Percentiles rank a stretch among this genome's conserved stretches.
These are phyloP conservation scores for Arthroderma sp. DNA, from an alignment of 2,329 filamentous ascomycete genomes.

Conservation along the genomic window DNA sequence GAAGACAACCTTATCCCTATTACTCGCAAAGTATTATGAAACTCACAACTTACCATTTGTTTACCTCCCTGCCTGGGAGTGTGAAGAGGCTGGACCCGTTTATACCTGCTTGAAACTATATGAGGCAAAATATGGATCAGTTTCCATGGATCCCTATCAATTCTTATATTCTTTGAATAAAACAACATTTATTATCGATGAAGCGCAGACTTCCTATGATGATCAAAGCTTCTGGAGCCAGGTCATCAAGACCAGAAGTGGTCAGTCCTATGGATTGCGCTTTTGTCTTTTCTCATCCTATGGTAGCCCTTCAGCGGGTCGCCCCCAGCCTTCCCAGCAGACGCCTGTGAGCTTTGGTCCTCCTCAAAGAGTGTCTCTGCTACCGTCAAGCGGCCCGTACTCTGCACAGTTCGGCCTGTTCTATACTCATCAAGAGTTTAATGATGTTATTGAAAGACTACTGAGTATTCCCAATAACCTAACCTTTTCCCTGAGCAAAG, in stretches of 20 bases:
- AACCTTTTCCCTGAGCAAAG: background rate
- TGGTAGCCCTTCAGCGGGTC: background rate
- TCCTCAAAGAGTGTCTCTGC: background rate
- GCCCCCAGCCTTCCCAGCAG: background rate
- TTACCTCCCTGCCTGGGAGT: background rate
- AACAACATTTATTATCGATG: constrained; percentile 1
- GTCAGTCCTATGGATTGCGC: background rate
- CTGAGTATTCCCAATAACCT: background rate
- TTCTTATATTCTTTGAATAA: background rate
- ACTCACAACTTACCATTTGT: background rate
- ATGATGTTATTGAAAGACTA: background rate
- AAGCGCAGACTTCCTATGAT: background rate
- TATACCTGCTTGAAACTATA: background rate
- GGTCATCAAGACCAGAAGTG: background rate
- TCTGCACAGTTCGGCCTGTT: background rate
- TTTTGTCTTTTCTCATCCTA: constrained; percentile 4
- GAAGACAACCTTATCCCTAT: background rate
- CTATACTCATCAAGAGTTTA: background rate
- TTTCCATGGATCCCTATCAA: background rate
- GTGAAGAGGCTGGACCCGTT: background rate
- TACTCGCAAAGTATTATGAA: background rate
- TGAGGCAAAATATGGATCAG: background rate
- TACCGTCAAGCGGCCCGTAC: background rate
- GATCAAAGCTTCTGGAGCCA: background rate
- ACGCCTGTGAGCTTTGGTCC: background rate